Evolutionary conservation across 2,329 filamentous ascomycete genomes (phyloP).

Genomic region (Penicillium psychrosexuale): DNA sequence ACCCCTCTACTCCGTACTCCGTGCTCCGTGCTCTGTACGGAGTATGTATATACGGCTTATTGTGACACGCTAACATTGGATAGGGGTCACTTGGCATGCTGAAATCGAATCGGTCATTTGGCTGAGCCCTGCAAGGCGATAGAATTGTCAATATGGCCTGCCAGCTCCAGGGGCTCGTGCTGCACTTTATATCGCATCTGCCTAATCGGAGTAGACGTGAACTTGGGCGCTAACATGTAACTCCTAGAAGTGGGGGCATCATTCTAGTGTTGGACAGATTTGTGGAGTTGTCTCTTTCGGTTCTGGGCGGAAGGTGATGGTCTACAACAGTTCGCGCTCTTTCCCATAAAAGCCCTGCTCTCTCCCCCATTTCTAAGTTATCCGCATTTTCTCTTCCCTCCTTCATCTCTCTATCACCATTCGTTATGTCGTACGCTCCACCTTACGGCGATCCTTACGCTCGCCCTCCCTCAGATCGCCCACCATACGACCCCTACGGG

Average conservation of each 20-base stretch:
- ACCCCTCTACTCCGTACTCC: background rate
- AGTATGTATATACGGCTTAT: background rate
- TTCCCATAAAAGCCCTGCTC: constrained; percentile 12
- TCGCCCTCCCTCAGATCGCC: constrained; percentile 21
- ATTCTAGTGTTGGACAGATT: background rate
- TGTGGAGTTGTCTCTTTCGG: constrained; percentile 11
- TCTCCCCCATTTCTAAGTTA: background rate
- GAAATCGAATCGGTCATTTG: background rate
- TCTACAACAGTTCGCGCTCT: constrained; percentile 2
- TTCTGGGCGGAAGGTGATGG: constrained; percentile 12
- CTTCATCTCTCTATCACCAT: background rate
- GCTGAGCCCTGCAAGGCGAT: constrained; percentile 5
- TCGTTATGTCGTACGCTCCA: constrained; percentile 22
- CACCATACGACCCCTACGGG: constrained; percentile 12
- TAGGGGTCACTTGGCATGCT: constrained; percentile 1
- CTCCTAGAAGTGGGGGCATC: constrained; percentile 7
- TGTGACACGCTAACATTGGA: background rate
- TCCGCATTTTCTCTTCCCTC: background rate
- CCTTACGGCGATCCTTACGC: constrained; percentile 21
- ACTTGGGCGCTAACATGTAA: constrained; percentile 12
- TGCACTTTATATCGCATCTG: constrained; percentile 13
- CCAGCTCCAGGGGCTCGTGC: constrained; percentile 1
- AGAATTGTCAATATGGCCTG: constrained; percentile 5
- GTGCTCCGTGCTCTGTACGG: background rate
- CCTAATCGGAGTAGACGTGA: constrained; percentile 6